Base-by-base conservation (phyloP, 257 asterid species). In the Ilex asprella region DNA sequence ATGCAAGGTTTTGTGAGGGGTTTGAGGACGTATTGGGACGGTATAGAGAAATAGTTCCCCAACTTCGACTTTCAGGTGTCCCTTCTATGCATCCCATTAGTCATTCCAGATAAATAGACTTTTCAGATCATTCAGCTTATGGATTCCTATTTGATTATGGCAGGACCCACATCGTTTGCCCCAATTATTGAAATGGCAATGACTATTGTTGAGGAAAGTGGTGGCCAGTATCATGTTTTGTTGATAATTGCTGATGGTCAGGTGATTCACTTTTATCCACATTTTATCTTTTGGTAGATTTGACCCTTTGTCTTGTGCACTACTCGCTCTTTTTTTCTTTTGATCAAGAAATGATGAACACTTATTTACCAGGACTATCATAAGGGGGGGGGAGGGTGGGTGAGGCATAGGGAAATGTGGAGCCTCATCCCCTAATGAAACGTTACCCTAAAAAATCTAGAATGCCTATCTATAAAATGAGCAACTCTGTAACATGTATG, bases 191-290 rank as follows among this genome's bases (percentile, higher is more conserved):
- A 81, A 63, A 81, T 55, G 82, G 86, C 78, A n/a, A 81, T 68
- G 70, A 67, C 70, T 57, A 81, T 81, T 14, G 84, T 78, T 12
- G 80, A 75, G 55, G 77, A 78, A 56, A 81, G 82, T 12, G 70
- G 82, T 30, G 86, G 86, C 52, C 86, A 81, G 64, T 81, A 81
- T 77, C 86, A 81, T 70, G 86, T 81, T 46, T 65, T 81, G 46
- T 78, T 81, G 67, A 78, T 81, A 54, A 81, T 81, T 59, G 87
- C 87, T 31, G 87, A 81, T 68, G 87, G 87, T 0, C 87, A 81
- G 75, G 85, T 80, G 35, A 54, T 12, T 39, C 43, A 47, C 51
- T 50, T 52, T 15, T 14, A 46, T 16, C 56, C 1, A 59, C 10
- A 51, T 58, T 32, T 7, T 39, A 50, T 56, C 13, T 62, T 69